Conservation (phyloP, 1,284 basidiomycete genomes). For the Leccinum glutinopallens region DNA sequence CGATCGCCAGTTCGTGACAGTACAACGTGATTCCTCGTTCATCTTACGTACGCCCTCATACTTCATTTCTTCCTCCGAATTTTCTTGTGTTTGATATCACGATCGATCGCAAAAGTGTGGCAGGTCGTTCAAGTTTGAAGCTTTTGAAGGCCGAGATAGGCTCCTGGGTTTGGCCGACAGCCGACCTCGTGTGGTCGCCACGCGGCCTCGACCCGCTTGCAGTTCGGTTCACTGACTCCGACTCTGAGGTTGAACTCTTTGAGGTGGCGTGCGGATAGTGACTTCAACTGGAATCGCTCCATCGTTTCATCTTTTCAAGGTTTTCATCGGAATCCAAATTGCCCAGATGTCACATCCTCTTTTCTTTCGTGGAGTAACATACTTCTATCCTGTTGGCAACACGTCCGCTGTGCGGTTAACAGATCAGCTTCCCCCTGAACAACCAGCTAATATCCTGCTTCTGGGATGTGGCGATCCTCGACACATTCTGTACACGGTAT, state of each 20-base stretch:
- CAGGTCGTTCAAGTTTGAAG: no score
- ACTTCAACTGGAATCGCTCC: background rate
- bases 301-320: background rate
- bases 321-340: background rate
- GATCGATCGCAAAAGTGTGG: background rate
- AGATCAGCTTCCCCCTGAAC: slow-evolving; percentile 48
- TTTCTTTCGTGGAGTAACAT: slow-evolving; percentile 34
- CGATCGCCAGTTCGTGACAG: background rate
- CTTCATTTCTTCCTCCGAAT: background rate
- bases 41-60: background rate
- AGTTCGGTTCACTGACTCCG: background rate
- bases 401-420: slow-evolving; percentile 54
- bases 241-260: background rate
- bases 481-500: slow-evolving; percentile 54
- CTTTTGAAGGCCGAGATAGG: no score
- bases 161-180: background rate
- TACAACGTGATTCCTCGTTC: background rate
- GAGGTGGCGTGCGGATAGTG: background rate
- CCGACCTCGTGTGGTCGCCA: background rate
- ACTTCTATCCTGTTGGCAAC: slow-evolving; percentile 61
- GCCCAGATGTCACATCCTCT: slow-evolving; percentile 40
- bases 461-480: slow-evolving; percentile 62
- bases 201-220: background rate
- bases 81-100: background rate
- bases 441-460: slow-evolving; percentile 48